Base-by-base conservation (phyloP, 345 rosid genomes). In the Erodium maritimum region DNA sequence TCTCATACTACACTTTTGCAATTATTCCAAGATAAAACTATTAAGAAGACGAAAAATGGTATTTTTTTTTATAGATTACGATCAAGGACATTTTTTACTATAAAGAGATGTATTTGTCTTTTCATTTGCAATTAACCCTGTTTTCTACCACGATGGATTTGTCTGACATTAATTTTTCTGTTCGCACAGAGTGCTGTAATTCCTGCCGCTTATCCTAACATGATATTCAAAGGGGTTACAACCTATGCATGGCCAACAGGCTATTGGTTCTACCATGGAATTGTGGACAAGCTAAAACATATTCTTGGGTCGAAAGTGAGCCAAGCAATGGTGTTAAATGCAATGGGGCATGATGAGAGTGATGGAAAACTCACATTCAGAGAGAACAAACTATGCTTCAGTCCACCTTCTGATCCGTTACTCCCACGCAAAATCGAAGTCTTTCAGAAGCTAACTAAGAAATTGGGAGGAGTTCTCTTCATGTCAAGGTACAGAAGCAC, bases 161-260 rank as follows among this genome's bases (percentile, higher is more conserved):
- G 21, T 17, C 21, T 23, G 42, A 22, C 9, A n/a, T n/a, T n/a
- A n/a, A n/a, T 57, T 54, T 20, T 13, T 29, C 29, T 66, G 55
- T 25, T 19, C 5, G 5, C 52, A 57, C n/a, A 79, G 78, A 72
- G 61, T 70, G 80, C 74, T 2, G 66, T 73, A 25, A 66, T 79
- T 70, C 83, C 80, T 54, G 60, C 65, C 2, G 77, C 78, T 50
- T 75, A 75, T 65, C 83, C 78, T 45, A 55, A 19, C 50, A 24
- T 73, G 18, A 25, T 79, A 46, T 79, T 75, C 57, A 73, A 79
- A 70, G 80, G 78, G 63, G 72, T 79, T 33, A 0, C 11, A 12
- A 75, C 75, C 52, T 79, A 60, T 58, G 77, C 68, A 54, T 79
- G 80, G 80, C 83, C 83, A 5, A 55, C 45, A 19, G 77, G 83